Evolutionary conservation across 192 early-diverging fungal genomes (phyloP).

Genomic region (Linnemannia zychae): DNA sequence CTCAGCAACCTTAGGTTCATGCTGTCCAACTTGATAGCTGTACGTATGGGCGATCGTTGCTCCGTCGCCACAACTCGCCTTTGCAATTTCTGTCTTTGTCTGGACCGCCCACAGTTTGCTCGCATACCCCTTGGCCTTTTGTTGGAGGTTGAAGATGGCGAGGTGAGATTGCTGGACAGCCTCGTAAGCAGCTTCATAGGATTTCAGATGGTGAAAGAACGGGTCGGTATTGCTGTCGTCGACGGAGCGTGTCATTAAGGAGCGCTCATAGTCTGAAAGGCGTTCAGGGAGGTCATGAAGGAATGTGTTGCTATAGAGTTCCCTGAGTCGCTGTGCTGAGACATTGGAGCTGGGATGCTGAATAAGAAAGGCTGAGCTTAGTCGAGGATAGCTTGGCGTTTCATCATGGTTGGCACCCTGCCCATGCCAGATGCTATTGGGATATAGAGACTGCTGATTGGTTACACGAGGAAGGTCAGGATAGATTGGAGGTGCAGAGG

Average conservation of each 20-base stretch:
- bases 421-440: not conserved
- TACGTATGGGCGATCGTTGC: slow-evolving; percentile 38
- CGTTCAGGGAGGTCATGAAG: slow-evolving; percentile 15
- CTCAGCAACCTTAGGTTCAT: slow-evolving; percentile 33
- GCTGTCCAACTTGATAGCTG: slow-evolving; percentile 41
- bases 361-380: not conserved
- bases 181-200: slow-evolving; percentile 39
- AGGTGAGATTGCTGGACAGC: slow-evolving; percentile 39
- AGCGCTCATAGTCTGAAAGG: slow-evolving; percentile 3
- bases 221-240: not conserved
- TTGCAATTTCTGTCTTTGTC: slow-evolving; percentile 43
- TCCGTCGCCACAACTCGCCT: slow-evolving; percentile 44
- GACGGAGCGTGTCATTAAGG: not conserved
- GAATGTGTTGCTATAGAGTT: slow-evolving; percentile 20
- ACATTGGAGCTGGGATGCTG: not conserved
- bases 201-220: slow-evolving; percentile 22
- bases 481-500: slow-evolving; percentile 19
- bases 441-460: not conserved
- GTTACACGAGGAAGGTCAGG: not conserved
- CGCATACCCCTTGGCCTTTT: slow-evolving; percentile 53
- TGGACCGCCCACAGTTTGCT: slow-evolving; percentile 53
- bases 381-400: not conserved
- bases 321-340: slow-evolving; percentile 13
- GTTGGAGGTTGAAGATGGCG: slow-evolving; percentile 36
- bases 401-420: not conserved